Base-by-base conservation (phyloP, 495 filamentous ascomycete genomes). In the Lasiosphaeria hispida region DNA sequence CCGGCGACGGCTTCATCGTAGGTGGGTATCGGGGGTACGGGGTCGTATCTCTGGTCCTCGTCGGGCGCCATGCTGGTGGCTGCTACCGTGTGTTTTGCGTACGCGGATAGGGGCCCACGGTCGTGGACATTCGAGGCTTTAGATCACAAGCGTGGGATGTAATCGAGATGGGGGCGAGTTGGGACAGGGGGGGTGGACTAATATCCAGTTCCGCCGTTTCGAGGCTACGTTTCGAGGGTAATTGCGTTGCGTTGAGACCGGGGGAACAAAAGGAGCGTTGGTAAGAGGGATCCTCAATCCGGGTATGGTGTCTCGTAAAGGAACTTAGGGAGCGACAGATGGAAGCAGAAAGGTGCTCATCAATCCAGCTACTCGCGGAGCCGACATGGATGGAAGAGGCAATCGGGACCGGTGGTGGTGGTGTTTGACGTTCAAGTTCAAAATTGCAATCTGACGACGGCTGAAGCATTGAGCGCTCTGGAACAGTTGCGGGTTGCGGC, bases 1-100 rank as follows among this genome's bases (percentile, higher is more conserved):
- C 67, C 65, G 75, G 73, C 70, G 53, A 75, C 85, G 53, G 94
- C 92, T 77, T 98, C 94, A 71, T 97, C 93, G 80, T 98, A 98
- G 39, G 88, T 86, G 8, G 93, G 93, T 72, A 97, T 96, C 15
- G 94, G 77, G 30, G 77, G 92, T 53, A 90, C 81, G 48, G 80
- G 70, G 64, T 86, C 83, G 72, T 87, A 86, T 18, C 75, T 58
- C 36, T 62, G 72, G 60, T 71, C 67, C 61, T 71, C 72, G 58
- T 71, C 74, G 49, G 74, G 72, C 44, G 75, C 71, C 77, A 80
- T 79, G 23, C 23, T 30, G 51, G 60, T 72, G 64, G 48, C 54
- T 55, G 48, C 36, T 62, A 47, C 39, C 34, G 60, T 44, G 38
- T 37, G 39, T 30, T 30, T 30, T 52, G 55, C 17, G 48, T 45